Evolutionary conservation across 345 rosid species (phyloP).

Genomic region (Eutrema yunnanense): DNA sequence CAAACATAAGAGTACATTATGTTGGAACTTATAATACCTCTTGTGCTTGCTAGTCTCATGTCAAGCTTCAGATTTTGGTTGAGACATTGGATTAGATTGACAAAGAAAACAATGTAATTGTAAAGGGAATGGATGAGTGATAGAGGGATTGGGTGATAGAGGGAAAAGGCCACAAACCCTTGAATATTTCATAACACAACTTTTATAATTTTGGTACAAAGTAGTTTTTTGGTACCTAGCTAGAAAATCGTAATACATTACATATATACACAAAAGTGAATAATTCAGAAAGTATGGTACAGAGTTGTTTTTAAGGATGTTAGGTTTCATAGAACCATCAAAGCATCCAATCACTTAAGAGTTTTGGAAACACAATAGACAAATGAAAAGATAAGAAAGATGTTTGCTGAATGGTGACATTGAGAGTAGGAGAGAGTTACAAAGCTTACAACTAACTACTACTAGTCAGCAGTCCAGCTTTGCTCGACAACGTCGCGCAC

Average conservation of each 20-base stretch:
- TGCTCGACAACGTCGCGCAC: conserved; percentile 72
- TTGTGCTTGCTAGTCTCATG: neutral
- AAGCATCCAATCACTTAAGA: conserved; percentile 11
- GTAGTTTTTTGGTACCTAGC: neutral
- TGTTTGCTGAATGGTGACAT: conserved; percentile 15
- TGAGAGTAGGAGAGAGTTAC: conserved; percentile 12
- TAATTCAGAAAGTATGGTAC: conserved; percentile 18
- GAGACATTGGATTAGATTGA: conserved; percentile 57
- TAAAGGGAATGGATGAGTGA: neutral
- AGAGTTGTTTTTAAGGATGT: conserved; percentile 13
- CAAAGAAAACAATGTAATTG: conserved; percentile 54
- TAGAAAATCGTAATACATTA: conserved; percentile 10
- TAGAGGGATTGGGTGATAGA: neutral
- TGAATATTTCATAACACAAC: neutral
- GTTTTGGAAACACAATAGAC: conserved; percentile 19
- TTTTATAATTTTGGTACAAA: neutral
- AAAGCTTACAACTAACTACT: conserved; percentile 20
- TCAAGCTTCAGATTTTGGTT: conserved; percentile 43
- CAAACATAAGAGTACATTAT: neutral
- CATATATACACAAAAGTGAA: conserved; percentile 16
- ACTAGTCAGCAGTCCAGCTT: conserved; percentile 74
- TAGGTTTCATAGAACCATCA: conserved; percentile 19
- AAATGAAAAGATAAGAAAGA: conserved; percentile 16
- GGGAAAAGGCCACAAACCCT: neutral
- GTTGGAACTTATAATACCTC: neutral